A percentile compares a stretch with the other conserved stretches of the same genome.
These are phyloP conservation scores for Pseudogymnoascus sp. DNA, from an alignment of 2,329 filamentous ascomycete genomes.

Conservation along the genomic window DNA sequence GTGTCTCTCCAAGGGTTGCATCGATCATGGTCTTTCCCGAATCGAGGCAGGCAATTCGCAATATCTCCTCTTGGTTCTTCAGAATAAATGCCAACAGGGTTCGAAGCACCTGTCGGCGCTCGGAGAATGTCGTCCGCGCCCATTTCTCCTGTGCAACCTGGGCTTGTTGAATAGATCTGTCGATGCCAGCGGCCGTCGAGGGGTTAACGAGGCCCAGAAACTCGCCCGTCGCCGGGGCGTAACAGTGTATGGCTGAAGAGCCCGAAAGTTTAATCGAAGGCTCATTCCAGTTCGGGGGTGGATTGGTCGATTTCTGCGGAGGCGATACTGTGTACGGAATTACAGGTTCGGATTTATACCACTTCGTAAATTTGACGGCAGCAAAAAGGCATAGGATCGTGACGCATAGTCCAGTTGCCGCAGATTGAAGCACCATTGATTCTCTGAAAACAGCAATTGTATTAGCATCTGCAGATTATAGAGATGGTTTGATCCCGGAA, in stretches of 20 bases:
- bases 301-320: constrained; percentile 47
- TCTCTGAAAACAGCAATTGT: not conserved
- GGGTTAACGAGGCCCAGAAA: constrained; percentile 75
- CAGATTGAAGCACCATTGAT: not conserved
- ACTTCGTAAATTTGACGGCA: constrained; percentile 17
- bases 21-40: constrained; percentile 96
- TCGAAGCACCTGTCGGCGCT: constrained; percentile 71
- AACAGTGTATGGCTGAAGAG: constrained; percentile 69
- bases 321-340: constrained; percentile 52
- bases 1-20: constrained; percentile 85
- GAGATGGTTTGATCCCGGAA: not conserved
- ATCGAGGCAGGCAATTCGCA: constrained; percentile 77
- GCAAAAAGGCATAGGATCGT: constrained; percentile 19
- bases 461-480: not conserved
- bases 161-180: constrained; percentile 68
- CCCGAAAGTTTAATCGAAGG: constrained; percentile 43
- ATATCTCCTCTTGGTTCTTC: constrained; percentile 83
- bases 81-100: constrained; percentile 78
- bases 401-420: not conserved
- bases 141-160: constrained; percentile 69
- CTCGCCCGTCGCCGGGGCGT: constrained; percentile 82
- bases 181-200: constrained; percentile 67
- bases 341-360: constrained; percentile 27
- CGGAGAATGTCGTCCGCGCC: constrained; percentile 67
- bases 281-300: constrained; percentile 9